Evolutionary conservation across 139 green algal species (phyloP), one percentile per base, ranked within the genome.

Genomic region (Tetradesmus obliquus): DNA sequence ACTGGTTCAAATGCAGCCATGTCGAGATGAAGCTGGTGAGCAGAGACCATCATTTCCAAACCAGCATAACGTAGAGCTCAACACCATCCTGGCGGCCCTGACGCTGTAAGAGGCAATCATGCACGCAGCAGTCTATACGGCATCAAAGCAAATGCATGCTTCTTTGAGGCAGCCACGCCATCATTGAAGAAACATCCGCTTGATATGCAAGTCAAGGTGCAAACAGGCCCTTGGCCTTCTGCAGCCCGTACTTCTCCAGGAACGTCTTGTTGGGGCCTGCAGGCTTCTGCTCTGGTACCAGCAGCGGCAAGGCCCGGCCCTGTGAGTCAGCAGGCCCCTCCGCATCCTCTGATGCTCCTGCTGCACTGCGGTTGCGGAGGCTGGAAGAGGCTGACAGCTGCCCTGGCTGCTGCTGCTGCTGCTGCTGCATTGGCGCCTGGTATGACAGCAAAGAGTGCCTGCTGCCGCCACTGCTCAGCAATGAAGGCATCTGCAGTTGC

Each of bases 221-320:
- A 86, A 91, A 91, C 10, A 91, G 55, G 5, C 87, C 87, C 71
- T 58, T 84, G 12, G 32, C 12, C 7, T 66, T 85, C 12, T 81
- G 45, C 22, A 91, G 74, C 8, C 72, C 55, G 57, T 91, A 91
- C 74, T 86, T 81, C 13, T 91, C 8, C n/a, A 91, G 24, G 66
- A 91, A 91, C 22, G 32, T 71, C 87, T 85, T 85, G 74, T 91
- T 86, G 20, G 54, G 51, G 4, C 87, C 71, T 51, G 87, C n/a
- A 13, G 55, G 32, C 87, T 85, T 60, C 74, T 84, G 54, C 55
- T 3, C 0, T 55, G 79, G 79, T 20, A 17, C 79, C 79, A 84
- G 45, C 79, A 84, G 66, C 66, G 17, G 17, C 1, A 19, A 76
- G 1, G 66, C 66, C 66, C 15, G n/a, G 15, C 66, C 66, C 66